These are phyloP conservation scores for Colletotrichum sp. DNA, from an alignment of 2,329 filamentous ascomycete genomes.

Conservation along the genomic window DNA sequence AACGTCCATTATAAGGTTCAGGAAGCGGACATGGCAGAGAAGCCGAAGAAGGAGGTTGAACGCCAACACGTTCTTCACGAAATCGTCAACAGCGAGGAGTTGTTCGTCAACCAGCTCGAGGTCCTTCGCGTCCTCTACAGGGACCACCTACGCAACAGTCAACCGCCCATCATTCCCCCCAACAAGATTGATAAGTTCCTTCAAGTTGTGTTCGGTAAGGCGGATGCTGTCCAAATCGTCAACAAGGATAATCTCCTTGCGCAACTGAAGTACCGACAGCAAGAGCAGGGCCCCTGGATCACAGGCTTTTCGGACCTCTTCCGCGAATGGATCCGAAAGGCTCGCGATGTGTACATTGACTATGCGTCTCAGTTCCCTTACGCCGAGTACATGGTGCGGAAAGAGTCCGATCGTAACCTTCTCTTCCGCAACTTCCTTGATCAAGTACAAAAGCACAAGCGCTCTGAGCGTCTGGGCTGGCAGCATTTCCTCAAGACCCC, in stretches of 20 bases:
- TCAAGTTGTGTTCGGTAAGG: slow-evolving; percentile 85
- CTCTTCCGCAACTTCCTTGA: slow-evolving; percentile 88
- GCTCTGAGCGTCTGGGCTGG: slow-evolving; percentile 86
- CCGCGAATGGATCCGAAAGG: slow-evolving; percentile 97
- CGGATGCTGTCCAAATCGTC: slow-evolving; percentile 85
- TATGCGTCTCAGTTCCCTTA: slow-evolving; percentile 89
- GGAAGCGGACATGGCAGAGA: slow-evolving; percentile 74
- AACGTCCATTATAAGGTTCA: slow-evolving; percentile 85
- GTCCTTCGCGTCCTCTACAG: slow-evolving; percentile 86
- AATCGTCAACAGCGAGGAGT: slow-evolving; percentile 91
- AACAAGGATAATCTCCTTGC: slow-evolving; percentile 93
- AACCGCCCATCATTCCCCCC: slow-evolving; percentile 82
- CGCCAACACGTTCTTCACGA: slow-evolving; percentile 95
- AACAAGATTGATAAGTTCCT: slow-evolving; percentile 83
- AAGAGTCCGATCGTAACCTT: slow-evolving; percentile 83
- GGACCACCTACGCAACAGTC: slow-evolving; percentile 74
- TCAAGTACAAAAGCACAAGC: slow-evolving; percentile 76
- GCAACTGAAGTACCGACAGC: slow-evolving; percentile 94
- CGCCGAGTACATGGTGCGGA: slow-evolving; percentile 81
- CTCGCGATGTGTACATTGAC: slow-evolving; percentile 85
- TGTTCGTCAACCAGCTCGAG: slow-evolving; percentile 87
- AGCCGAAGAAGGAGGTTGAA: slow-evolving; percentile 86
- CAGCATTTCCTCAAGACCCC: slow-evolving; percentile 93
- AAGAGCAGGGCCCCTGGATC: slow-evolving; percentile 96
- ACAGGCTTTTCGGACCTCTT: slow-evolving; percentile 96